Evolutionary conservation across 805 yeast species (phyloP).

Genomic region (Clavispora carvajalis): DNA sequence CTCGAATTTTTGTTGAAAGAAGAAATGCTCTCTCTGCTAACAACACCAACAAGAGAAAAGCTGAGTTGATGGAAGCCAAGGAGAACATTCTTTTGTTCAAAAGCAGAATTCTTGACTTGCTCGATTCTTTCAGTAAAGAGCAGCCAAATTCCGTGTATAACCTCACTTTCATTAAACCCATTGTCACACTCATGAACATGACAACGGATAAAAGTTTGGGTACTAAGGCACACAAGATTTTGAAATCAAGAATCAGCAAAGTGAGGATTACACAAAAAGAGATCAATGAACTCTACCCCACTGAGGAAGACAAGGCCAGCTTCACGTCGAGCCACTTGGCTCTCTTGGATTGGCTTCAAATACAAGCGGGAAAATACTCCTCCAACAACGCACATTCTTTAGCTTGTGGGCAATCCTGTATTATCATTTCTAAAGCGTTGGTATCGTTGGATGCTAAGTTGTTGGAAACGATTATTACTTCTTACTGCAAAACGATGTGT

Average conservation of each 20-base stretch:
- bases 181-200: constrained; percentile 53
- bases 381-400: constrained; percentile 44
- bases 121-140: constrained; percentile 55
- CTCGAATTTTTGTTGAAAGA: constrained; percentile 81
- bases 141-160: constrained; percentile 39
- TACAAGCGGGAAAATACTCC: constrained; percentile 35
- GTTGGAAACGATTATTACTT: constrained; percentile 44
- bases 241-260: constrained; percentile 58
- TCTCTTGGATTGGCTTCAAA: constrained; percentile 39
- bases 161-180: constrained; percentile 46
- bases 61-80: constrained; percentile 72
- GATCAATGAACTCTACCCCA: constrained; percentile 11
- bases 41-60: constrained; percentile 54
- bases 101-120: constrained; percentile 67
- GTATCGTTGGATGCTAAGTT: constrained; percentile 26
- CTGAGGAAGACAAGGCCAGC: constrained; percentile 11
- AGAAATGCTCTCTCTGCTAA: constrained; percentile 52
- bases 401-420: constrained; percentile 63
- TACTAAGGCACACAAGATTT: constrained; percentile 65
- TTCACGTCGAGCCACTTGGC: constrained; percentile 20
- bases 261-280: constrained; percentile 27
- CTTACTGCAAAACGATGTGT: constrained; percentile 53
- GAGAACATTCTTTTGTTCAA: constrained; percentile 77
- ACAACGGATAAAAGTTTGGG: constrained; percentile 71
- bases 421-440: constrained; percentile 58